Conservation (phyloP, 2,329 filamentous ascomycete genomes). For the Diaporthe vexans region DNA sequence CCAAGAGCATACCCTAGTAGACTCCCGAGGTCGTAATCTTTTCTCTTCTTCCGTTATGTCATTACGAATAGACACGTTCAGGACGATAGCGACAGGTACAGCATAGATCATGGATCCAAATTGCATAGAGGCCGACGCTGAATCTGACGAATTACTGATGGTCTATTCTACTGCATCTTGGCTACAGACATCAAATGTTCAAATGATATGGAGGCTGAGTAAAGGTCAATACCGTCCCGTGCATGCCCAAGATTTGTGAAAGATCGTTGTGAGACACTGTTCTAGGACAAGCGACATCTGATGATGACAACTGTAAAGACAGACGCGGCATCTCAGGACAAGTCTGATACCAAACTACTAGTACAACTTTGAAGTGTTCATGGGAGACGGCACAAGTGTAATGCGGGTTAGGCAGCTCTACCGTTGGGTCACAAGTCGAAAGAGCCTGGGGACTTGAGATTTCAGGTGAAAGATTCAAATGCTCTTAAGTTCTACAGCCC, state of each 20-base stretch:
- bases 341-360: neutral
- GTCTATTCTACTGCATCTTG: neutral
- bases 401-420: neutral
- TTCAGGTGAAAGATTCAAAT: neutral
- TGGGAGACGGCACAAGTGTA: too few relatives aligned
- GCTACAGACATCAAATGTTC: neutral
- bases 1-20: neutral
- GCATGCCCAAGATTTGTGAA: neutral
- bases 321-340: neutral
- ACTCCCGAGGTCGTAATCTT: neutral
- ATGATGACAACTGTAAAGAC: too few relatives aligned
- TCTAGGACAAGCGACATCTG: too few relatives aligned
- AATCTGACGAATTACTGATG: neutral
- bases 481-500: neutral
- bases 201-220: too few relatives aligned
- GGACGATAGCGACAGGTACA: neutral
- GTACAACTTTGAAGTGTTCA: too few relatives aligned
- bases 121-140: neutral
- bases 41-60: too few relatives aligned
- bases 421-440: neutral
- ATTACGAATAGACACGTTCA: neutral
- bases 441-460: neutral
- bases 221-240: neutral
- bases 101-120: neutral
- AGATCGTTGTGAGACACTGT: too few relatives aligned